Percentiles rank a stretch among this genome's conserved stretches.
phyloP scores from a whole-genome alignment of 2,329 filamentous ascomycete species.

The Rhytidhysteron rufulum region DNA sequence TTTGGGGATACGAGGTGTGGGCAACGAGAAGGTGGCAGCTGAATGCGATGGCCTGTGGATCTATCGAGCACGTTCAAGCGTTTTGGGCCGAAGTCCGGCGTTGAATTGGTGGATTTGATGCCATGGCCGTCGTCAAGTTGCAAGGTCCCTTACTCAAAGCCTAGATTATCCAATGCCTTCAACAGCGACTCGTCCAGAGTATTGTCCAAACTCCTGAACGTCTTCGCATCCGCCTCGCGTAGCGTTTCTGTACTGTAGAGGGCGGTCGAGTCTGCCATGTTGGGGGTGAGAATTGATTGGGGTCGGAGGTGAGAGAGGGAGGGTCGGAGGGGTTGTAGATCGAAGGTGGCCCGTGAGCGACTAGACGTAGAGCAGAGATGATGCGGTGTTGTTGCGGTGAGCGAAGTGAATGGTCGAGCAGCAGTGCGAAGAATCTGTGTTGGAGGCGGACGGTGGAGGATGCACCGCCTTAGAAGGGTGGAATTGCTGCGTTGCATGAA shows the following conservation, averaged over 20 bases:
- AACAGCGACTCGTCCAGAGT: conserved; percentile 24
- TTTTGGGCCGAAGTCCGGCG: not conserved
- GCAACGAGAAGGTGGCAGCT: not conserved
- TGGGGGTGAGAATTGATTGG: too few species aligned
- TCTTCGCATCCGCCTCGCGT: conserved; percentile 3
- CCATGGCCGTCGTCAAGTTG: not conserved
- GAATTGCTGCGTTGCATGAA: too few species aligned
- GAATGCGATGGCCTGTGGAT: not conserved
- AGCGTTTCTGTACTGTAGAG: conserved; percentile 1
- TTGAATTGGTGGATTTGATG: not conserved
- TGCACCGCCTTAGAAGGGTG: too few species aligned
- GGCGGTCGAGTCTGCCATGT: not conserved
- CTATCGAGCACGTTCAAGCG: not conserved
- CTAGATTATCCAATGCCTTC: conserved; percentile 31
- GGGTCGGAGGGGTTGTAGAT: not conserved
- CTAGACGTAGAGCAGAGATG: too few species aligned
- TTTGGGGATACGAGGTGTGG: not conserved
- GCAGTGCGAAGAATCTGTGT: too few species aligned
- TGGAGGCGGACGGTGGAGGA: too few species aligned
- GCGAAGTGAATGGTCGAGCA: too few species aligned
- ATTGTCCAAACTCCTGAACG: conserved; percentile 18
- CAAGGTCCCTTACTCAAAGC: conserved; percentile 29
- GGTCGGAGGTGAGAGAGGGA: not conserved
- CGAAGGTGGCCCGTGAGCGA: not conserved
- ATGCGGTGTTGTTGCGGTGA: too few species aligned